Conservation (phyloP, 1,139 yeast species). For the Waltiozyma sp. region DNA sequence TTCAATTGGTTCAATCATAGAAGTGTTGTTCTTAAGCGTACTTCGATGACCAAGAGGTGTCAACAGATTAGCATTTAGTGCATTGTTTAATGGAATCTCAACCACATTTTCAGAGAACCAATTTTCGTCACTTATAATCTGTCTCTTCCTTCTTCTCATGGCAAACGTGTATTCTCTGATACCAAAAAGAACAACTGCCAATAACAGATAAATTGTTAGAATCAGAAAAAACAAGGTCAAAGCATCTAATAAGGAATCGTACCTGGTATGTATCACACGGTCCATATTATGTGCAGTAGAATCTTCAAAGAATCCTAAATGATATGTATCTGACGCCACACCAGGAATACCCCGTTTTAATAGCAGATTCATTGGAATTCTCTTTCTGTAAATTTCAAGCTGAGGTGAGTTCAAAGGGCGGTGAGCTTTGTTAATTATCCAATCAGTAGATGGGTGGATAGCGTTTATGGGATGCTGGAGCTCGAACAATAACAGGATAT, state of each 20-base stretch:
- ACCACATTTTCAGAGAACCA: conserved; percentile 11
- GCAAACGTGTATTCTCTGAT: conserved; percentile 16
- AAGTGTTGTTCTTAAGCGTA: background rate
- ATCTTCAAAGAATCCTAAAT: conserved; percentile 18
- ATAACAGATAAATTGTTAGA: conserved; percentile 1
- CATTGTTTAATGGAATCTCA: background rate
- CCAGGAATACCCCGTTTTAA: conserved; percentile 17
- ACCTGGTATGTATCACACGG: conserved; percentile 8
- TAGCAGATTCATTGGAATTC: background rate
- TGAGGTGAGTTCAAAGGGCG: no score
- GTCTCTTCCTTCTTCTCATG: conserved; percentile 7
- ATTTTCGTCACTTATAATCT: conserved; percentile 9
- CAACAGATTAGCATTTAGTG: background rate
- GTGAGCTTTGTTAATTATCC: no score
- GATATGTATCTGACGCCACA: conserved; percentile 16
- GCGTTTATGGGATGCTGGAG: background rate
- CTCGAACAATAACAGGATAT: no score
- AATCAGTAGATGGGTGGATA: background rate
- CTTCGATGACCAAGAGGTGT: background rate
- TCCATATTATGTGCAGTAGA: conserved; percentile 6
- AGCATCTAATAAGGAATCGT: conserved; percentile 11
- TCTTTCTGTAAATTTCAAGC: no score
- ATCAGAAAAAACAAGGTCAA: conserved; percentile 9
- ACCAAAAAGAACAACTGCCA: conserved; percentile 9
- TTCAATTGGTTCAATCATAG: background rate